Evolutionary conservation across 192 early-diverging fungal genomes (phyloP), one percentile per base, ranked within the genome.

Genomic region (Coemansia sp.): DNA sequence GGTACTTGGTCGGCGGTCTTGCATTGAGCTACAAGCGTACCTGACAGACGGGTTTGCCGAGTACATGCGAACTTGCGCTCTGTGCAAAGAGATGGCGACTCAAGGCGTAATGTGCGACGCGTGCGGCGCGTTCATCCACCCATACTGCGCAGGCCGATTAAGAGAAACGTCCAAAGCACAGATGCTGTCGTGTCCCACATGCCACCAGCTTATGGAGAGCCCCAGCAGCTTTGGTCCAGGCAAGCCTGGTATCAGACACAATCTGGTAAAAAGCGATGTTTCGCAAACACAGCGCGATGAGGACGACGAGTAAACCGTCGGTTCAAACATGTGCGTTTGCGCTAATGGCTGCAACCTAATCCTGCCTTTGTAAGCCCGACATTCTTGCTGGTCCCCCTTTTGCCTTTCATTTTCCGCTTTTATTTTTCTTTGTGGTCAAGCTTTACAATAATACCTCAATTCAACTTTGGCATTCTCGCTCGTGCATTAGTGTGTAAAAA

Each of bases 51-150:
- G 61, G 8, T 77, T 61, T 19, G 47, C 57, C 37, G 69, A 77
- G 5, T 77, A 64, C n/a, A 53, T 60, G n/a, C 61, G 69, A 9
- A 9, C 43, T 0, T 77, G 74, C 37, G 62, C 68, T 0, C 41
- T 77, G 47, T 77, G 74, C 41, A 71, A 70, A 27, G 68, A 77
- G 26, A 64, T 71, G 57, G 74, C 74, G 16, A 77, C 74, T 0
- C 27, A 26, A 18, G 74, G 74, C 1, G 11, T 66, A 10, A 56
- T 77, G 3, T 77, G 74, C 54, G 23, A 20, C 19, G 64, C 37
- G 8, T 77, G 74, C 54, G 19, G 23, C 4, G 65, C 57, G 11
- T 52, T 60, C 22, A 53, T 71, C 6, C 74, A 77, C 54, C 74
- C 74, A 19, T 77, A 56, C 51, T 77, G 74, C 39, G 68, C 62